Percentiles rank a stretch among this genome's conserved stretches.
Evolutionary conservation across 73 alveolate species (phyloP).

Genomic region (Paraurostyla sp.): DNA sequence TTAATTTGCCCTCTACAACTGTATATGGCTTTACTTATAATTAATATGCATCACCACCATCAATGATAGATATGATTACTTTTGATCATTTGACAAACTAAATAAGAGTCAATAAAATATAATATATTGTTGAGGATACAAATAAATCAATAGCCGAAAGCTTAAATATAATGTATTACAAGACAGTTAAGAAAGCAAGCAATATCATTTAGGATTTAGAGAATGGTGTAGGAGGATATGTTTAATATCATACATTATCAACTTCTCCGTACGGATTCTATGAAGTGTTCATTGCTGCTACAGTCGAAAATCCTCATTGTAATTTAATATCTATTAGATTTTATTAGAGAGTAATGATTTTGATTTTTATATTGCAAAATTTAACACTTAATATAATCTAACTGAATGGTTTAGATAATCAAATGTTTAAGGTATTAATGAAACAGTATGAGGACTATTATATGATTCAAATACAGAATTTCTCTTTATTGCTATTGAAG

Average conservation of each 20-base stretch:
- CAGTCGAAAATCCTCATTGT: neutral
- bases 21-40: constrained; percentile 45
- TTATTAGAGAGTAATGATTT: neutral
- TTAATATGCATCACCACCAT: neutral
- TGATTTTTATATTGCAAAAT: constrained; percentile 42
- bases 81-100: neutral
- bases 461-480: neutral
- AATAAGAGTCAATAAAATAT: neutral
- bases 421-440: constrained; percentile 5
- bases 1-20: neutral
- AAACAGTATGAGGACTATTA: constrained; percentile 41
- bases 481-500: constrained; percentile 34
- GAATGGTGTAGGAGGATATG: constrained; percentile 32
- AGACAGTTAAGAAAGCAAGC: neutral
- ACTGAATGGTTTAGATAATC: constrained; percentile 55
- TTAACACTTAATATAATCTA: constrained; percentile 7
- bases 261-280: neutral
- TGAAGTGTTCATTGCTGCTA: constrained; percentile 34
- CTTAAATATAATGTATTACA: neutral
- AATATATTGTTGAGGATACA: neutral
- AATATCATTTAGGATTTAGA: neutral
- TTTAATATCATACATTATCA: neutral
- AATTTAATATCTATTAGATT: neutral
- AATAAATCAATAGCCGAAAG: neutral
- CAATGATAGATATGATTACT: neutral